Evolutionary conservation across 164 flowering plant species (phyloP).

Genomic region (Amborella trichopoda): DNA sequence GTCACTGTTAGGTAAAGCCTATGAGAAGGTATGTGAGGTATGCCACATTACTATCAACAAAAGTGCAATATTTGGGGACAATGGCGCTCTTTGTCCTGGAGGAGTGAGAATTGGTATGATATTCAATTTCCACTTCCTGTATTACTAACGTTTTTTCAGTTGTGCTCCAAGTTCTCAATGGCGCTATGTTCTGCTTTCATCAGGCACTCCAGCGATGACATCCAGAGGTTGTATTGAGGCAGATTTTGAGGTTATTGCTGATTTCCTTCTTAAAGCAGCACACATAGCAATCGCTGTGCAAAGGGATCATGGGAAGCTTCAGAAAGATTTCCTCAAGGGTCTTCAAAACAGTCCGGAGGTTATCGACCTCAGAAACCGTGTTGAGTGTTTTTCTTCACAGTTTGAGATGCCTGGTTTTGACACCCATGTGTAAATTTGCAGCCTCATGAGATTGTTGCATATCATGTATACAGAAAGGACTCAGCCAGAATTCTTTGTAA

Average conservation of each 20-base stretch:
- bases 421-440: too few species aligned
- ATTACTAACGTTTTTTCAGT: background rate
- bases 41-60: slow-evolving; percentile 78
- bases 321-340: slow-evolving; percentile 48
- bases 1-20: slow-evolving; percentile 46
- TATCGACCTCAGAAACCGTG: slow-evolving; percentile 46
- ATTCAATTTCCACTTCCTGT: background rate
- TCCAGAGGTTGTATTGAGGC: slow-evolving; percentile 81
- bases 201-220: slow-evolving; percentile 96
- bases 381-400: slow-evolving; percentile 66
- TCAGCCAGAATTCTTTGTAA: too few species aligned
- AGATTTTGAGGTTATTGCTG: slow-evolving; percentile 81
- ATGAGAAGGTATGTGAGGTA: slow-evolving; percentile 76
- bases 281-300: slow-evolving; percentile 48
- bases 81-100: slow-evolving; percentile 64
- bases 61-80: slow-evolving; percentile 69
- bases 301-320: slow-evolving; percentile 55
- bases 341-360: slow-evolving; percentile 61
- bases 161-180: background rate
- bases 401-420: slow-evolving; percentile 79
- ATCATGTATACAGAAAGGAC: too few species aligned
- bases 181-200: background rate
- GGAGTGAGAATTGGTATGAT: slow-evolving; percentile 90
- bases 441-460: too few species aligned
- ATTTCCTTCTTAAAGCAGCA: slow-evolving; percentile 67